Percentiles rank a stretch among this genome's conserved stretches.
These are phyloP conservation scores for Fusarium stilboides DNA, from an alignment of 2,329 filamentous ascomycete genomes.

Conservation along the genomic window DNA sequence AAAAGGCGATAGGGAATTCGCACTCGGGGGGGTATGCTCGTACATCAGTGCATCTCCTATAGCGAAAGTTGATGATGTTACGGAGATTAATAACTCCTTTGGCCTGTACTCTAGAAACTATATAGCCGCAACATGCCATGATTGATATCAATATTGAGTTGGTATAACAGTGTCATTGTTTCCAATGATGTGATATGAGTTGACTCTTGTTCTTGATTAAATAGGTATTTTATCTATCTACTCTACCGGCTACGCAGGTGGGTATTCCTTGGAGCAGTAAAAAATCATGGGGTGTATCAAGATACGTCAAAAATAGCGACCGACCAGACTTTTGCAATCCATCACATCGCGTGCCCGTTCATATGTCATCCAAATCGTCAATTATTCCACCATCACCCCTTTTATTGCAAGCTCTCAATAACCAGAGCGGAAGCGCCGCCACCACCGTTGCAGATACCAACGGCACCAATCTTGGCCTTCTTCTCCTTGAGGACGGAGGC, in stretches of 20 bases:
- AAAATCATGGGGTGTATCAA: conserved; percentile 39
- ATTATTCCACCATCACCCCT: conserved; percentile 25
- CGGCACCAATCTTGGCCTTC: conserved; percentile 93
- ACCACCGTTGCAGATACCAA: conserved; percentile 97
- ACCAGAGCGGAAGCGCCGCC: conserved; percentile 95
- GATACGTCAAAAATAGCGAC: conserved; percentile 31
- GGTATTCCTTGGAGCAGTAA: conserved; percentile 39
- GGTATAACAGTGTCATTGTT: neutral
- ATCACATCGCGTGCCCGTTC: conserved; percentile 34
- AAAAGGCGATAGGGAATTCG: conserved; percentile 28
- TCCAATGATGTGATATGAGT: neutral
- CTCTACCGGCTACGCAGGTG: conserved; percentile 32
- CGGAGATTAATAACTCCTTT: conserved; percentile 26
- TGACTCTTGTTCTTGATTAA: conserved; percentile 35
- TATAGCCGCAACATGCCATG: conserved; percentile 39
- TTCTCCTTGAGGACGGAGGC: conserved; percentile 91
- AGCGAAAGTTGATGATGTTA: conserved; percentile 23
- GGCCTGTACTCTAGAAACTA: conserved; percentile 48
- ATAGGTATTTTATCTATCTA: conserved; percentile 36
- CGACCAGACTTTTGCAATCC: conserved; percentile 43
- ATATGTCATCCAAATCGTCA: conserved; percentile 49
- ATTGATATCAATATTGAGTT: conserved; percentile 27
- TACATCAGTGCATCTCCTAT: conserved; percentile 18
- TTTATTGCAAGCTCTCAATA: conserved; percentile 79
- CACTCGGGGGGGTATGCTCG: conserved; percentile 20